Evolutionary conservation across 768 basidiomycete species (phyloP).

Genomic region (Suillus subalutaceus): DNA sequence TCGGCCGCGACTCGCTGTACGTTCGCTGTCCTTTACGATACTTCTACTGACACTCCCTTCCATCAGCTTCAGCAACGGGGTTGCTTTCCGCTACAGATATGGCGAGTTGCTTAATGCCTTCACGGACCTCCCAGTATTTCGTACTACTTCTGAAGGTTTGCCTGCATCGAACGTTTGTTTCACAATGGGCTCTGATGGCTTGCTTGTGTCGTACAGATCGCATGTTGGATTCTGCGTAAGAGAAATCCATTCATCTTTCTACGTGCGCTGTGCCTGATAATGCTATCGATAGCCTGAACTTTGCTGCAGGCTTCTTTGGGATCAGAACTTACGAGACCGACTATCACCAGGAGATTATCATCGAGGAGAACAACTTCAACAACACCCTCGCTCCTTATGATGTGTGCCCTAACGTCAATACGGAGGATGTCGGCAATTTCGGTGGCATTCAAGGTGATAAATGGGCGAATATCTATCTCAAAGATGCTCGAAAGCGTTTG

Average conservation of each 20-base stretch:
- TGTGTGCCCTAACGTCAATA: constrained; percentile 34
- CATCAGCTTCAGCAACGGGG: constrained; percentile 44
- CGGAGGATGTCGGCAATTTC: constrained; percentile 24
- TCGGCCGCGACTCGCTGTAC: constrained; percentile 46
- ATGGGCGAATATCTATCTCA: constrained; percentile 46
- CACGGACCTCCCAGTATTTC: constrained; percentile 50
- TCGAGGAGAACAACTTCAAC: constrained; percentile 49
- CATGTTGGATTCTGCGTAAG: constrained; percentile 38
- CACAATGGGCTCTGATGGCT: not conserved
- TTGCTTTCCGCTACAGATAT: constrained; percentile 48
- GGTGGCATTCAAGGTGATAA: constrained; percentile 24
- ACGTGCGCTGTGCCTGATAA: constrained; percentile 23
- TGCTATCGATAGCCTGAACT: constrained; percentile 38
- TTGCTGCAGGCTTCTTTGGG: constrained; percentile 54
- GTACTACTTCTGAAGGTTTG: constrained; percentile 46
- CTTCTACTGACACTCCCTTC: not conserved
- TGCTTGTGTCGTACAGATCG: constrained; percentile 21
- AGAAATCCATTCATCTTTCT: constrained; percentile 1
- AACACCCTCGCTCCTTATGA: constrained; percentile 48
- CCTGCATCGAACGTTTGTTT: not conserved
- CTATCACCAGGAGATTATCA: constrained; percentile 51
- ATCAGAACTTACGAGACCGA: constrained; percentile 41
- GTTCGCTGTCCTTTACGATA: not conserved
- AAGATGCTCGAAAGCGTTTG: constrained; percentile 38
- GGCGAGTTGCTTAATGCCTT: constrained; percentile 46